These are phyloP conservation scores for Nitzschia inconspicua DNA, from an alignment of 108 stramenopile genomes.

Conservation along the genomic window DNA sequence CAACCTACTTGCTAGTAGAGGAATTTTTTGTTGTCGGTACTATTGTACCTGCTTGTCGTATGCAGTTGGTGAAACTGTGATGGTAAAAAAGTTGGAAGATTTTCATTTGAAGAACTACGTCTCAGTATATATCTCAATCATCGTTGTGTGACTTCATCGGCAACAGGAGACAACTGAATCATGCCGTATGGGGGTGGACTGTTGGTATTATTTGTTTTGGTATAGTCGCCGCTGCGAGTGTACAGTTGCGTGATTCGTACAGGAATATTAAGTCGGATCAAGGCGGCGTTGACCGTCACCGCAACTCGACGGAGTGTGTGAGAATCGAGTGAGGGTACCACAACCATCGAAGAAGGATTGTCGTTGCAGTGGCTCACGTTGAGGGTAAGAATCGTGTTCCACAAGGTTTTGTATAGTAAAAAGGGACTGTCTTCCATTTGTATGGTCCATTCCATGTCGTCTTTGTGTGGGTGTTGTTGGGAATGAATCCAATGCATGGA, in stretches of 20 bases:
- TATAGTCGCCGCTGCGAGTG: slow-evolving; percentile 24
- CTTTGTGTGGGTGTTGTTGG: neutral
- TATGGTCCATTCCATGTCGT: slow-evolving; percentile 9
- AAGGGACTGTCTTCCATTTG: slow-evolving; percentile 3
- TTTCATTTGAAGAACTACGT: no score
- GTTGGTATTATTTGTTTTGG: neutral
- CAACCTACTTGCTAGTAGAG: no score
- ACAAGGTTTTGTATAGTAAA: slow-evolving; percentile 8
- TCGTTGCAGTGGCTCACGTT: neutral
- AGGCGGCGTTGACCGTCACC: slow-evolving; percentile 40
- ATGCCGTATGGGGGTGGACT: slow-evolving; percentile 6
- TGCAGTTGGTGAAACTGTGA: no score
- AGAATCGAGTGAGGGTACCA: slow-evolving; percentile 22
- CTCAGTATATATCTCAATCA: no score
- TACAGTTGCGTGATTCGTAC: slow-evolving; percentile 27
- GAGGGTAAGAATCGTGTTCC: slow-evolving; percentile 7
- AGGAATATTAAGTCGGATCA: slow-evolving; percentile 11
- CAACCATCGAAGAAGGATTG: neutral
- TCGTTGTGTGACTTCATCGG: no score
- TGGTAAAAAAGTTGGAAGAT: no score
- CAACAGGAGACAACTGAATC: slow-evolving; percentile 13
- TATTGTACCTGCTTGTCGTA: no score
- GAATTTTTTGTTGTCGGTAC: no score
- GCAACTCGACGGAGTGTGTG: slow-evolving; percentile 20
- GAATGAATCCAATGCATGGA: slow-evolving; percentile 7